phyloP scores from a whole-genome alignment of 352 stramenopile genomes.

The Pythium biforme region DNA sequence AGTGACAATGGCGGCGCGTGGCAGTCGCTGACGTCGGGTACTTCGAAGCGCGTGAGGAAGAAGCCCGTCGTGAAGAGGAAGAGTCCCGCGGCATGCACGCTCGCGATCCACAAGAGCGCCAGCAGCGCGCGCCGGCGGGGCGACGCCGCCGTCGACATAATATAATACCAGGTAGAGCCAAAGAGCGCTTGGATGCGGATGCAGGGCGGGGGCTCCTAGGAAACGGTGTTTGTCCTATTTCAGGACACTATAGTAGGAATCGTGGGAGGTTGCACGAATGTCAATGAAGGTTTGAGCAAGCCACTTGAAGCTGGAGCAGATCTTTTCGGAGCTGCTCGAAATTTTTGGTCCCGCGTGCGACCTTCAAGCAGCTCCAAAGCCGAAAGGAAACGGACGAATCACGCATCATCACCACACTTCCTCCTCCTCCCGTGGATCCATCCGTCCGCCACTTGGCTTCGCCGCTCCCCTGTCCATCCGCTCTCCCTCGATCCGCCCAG shows the following conservation, averaged over 20 bases:
- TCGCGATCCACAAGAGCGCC: conserved; percentile 36
- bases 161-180: no score
- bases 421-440: no score
- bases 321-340: conserved; percentile 4
- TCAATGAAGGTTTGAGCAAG: neutral
- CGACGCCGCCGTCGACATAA: neutral
- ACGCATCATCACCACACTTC: neutral
- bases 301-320: conserved; percentile 5
- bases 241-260: neutral
- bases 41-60: conserved; percentile 89
- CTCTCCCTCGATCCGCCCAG: neutral
- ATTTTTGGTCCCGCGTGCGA: conserved; percentile 5
- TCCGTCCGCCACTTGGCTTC: neutral
- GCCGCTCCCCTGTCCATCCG: neutral
- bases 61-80: conserved; percentile 87
- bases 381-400: neutral
- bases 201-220: no score
- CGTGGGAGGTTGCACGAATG: neutral
- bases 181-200: neutral
- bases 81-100: conserved; percentile 50
- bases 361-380: neutral
- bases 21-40: conserved; percentile 69
- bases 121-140: conserved; percentile 11
- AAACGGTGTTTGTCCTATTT: neutral
- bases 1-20: conserved; percentile 5